Evolutionary conservation across 2,329 filamentous ascomycete genomes (phyloP), one percentile per base, ranked within the genome.

Genomic region (Penicillium concentricum): DNA sequence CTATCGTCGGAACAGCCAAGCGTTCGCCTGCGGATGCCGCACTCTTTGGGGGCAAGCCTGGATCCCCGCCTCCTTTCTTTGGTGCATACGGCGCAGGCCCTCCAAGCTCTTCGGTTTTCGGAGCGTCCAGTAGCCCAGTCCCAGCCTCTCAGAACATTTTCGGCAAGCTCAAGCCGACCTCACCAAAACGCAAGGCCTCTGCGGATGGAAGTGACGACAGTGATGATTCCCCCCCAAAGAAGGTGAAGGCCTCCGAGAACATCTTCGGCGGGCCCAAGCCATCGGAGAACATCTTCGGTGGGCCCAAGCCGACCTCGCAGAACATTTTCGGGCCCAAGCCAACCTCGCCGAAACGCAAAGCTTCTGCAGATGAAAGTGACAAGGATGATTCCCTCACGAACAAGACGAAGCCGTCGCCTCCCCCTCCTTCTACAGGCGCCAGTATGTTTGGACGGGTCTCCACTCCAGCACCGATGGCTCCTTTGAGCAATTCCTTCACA

Each of bases 371-470:
- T 13, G 63, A 63, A 20, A 63, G 59, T 22, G 67, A 63, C 26
- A 60, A 69, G 7, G 63, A 61, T 49, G 69, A 67, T 47, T 54
- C 61, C 60, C 16, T 44, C 62, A n/a, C 52, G 30, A 65, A 66
- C 42, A 64, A 65, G 28, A 45, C 28, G 10, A 46, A 46, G 15
- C 18, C 63, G 24, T 53, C 61, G 3, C 37, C 59, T 9, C 65
- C 65, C 13, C 58, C 65, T 28, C 55, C 59, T 39, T 47, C 61
- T n/a, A 62, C 66, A 34, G 62, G 70, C 24, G 69, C 70, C 32
- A 74, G 71, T 53, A 61, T 75, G 39, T 76, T 76, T 50, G 72
- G 72, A 48, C 68, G 70, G 42, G 65, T 75, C 7, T 60, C 71
- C n/a, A 56, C 55, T 18, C 20, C 38, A 43, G 18, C 43, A 12